Base-by-base conservation (phyloP, 2,329 filamentous ascomycete species). In the Hypoxylon sp. region DNA sequence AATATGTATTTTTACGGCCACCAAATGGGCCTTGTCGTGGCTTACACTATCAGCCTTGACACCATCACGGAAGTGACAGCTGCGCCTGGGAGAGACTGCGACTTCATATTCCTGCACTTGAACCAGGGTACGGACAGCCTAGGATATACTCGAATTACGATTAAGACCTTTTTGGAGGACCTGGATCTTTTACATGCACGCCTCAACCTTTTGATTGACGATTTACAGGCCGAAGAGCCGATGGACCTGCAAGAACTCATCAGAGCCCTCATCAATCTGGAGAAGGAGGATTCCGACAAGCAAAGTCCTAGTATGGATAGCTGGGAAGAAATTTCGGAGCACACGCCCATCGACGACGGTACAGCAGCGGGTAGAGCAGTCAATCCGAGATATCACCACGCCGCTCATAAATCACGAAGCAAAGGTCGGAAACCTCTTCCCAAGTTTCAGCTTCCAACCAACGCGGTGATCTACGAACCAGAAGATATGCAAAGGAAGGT, bases 1-100 rank as follows among this genome's bases (percentile, higher is more conserved):
- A 91, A 94, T 68, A 89, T 99, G 75, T 98, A 97, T 77, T 98
- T 99, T 74, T 99, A 97, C 78, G 96, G 94, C 71, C 91, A 98
- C 73, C 92, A 97, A 74, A 89, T 97, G 75, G 95, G 95, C 5
- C 84, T 99, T 5, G 91, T 98, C 0, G 84, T 97, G 34, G 91
- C 94, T 1, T 94, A 93, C 52, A 87, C 87, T 15, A 87, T 96
- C 52, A 88, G 85, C 56, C 82, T 99, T 59, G 85, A 89, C 56
- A 88, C 86, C 49, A 92, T 99, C 59, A 88, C 88, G 7, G 95
- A 98, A 77, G 92, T 98, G 43, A 97, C 93, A 22, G 92, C 92
- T 37, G 93, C 93, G 1, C 90, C 93, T 11, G 95, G 95, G 19
- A 90, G 90, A 74, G 93, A 97, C 71, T 97, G 93, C 74, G 95